Percentiles rank a stretch among this genome's conserved stretches.
Conservation (phyloP, 179 eudicot genomes). For the Gypsophila paniculata region DNA sequence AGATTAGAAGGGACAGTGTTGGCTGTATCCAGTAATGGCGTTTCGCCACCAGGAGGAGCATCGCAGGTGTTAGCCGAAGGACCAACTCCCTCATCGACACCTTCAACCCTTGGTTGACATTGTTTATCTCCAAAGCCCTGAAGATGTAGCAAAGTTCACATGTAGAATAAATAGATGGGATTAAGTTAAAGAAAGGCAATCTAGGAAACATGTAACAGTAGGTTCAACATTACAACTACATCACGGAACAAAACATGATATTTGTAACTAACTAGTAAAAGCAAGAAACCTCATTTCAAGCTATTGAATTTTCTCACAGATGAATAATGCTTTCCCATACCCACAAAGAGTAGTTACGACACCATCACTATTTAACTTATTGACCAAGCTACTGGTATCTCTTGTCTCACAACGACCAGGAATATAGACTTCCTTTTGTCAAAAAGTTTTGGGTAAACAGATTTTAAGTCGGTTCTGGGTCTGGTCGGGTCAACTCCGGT, state of each 20-base stretch:
- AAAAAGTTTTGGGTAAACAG: no score
- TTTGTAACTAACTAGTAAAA: not conserved
- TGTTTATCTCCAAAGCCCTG: constrained; percentile 20
- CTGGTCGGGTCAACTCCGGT: no score
- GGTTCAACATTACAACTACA: not conserved
- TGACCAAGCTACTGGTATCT: not conserved
- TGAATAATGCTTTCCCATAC: not conserved
- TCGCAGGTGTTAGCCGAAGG: constrained; percentile 2
- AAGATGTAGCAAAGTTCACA: not conserved
- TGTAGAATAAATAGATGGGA: not conserved
- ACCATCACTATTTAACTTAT: not conserved
- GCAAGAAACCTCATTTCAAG: not conserved
- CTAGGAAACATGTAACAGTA: not conserved
- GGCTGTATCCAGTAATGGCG: constrained; percentile 18
- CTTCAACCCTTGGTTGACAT: constrained; percentile 10
- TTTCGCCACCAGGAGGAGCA: constrained; percentile 7
- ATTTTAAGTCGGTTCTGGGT: no score
- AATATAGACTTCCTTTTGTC: not conserved
- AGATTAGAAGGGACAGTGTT: constrained; percentile 9
- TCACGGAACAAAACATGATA: not conserved
- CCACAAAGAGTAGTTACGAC: not conserved
- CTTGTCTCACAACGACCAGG: not conserved
- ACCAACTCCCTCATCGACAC: constrained; percentile 16
- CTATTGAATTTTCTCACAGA: not conserved
- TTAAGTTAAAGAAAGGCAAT: not conserved